Base-by-base conservation (phyloP, 1,284 basidiomycete species). In the Sporisorium exsertum region DNA sequence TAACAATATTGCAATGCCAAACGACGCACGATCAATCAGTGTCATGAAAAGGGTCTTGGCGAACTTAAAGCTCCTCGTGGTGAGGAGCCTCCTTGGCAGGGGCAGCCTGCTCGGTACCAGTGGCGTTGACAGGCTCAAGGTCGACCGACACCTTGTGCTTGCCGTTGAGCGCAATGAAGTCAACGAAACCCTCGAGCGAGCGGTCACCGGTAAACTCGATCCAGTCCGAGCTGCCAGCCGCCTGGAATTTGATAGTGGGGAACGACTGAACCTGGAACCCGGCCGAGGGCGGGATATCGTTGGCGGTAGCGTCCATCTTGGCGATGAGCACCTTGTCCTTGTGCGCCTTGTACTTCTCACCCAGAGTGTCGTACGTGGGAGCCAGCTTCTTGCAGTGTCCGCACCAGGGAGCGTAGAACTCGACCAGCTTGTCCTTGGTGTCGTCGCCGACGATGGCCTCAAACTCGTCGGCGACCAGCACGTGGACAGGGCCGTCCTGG, bases 211-310 rank as follows among this genome's bases (percentile, higher is more conserved):
- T 76, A 62, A 82, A 84, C 86, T 97, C 94, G 71, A 97, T 88
- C 88, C 95, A 98, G 64, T 93, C 91, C 66, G 88, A 88, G 49
- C 90, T 88, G 59, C 96, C 95, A 26, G 97, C 96, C 12, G 92
- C 90, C 88, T 95, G 94, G 90, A 99, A 97, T 87, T 98, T 98
- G 86, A 99, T 87, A 2, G 97, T 98, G 10, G 96, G 96, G 94
- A 97, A 98, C 52, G 93, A 92, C 58, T 79, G 65, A 29, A 86
- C 79, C 58, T 70, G 90, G 93, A 99, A 97, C 35, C 92, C 91
- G 58, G 92, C 91, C 18, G 90, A 90, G 29, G 92, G 89, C 52
- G 97, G 97, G 29, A 99, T 89, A 86, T 99, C 97, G 87, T 99
- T 99, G 87, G 95, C 94, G 71, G 92, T 93, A 6, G 94, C 94